Evolutionary conservation across 1,284 basidiomycete genomes (phyloP).

Genomic region (Polyporus tsugae): DNA sequence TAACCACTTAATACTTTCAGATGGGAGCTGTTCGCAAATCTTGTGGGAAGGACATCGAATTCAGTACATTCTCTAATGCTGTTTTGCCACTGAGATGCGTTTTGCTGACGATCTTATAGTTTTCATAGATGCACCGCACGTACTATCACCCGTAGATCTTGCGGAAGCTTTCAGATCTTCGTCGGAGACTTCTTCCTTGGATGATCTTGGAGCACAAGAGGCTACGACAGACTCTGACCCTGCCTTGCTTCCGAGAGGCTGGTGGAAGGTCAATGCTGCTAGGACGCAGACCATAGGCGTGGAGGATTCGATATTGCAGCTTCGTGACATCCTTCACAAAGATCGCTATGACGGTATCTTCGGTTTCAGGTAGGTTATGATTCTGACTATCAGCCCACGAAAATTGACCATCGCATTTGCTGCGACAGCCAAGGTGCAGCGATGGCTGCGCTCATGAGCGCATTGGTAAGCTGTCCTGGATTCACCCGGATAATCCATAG

Average conservation of each 20-base stretch:
- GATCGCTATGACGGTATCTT: slow-evolving; percentile 81
- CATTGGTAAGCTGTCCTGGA: slow-evolving; percentile 58
- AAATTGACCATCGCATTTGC: background rate
- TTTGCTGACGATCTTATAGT: slow-evolving; percentile 54
- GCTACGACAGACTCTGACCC: slow-evolving; percentile 62
- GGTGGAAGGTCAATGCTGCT: slow-evolving; percentile 73
- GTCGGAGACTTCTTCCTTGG: slow-evolving; percentile 43
- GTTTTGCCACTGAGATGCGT: background rate
- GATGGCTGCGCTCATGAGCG: slow-evolving; percentile 78
- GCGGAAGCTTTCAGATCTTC: slow-evolving; percentile 43
- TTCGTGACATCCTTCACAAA: slow-evolving; percentile 58
- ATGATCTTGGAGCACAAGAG: slow-evolving; percentile 65
- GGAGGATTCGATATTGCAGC: slow-evolving; percentile 58
- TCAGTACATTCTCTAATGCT: slow-evolving; percentile 54
- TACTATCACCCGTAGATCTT: slow-evolving; percentile 78
- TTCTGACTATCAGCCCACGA: background rate
- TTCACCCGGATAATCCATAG: background rate
- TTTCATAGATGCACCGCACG: slow-evolving; percentile 81
- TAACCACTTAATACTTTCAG: slow-evolving; percentile 46
- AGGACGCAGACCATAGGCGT: slow-evolving; percentile 63
- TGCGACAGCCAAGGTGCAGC: slow-evolving; percentile 79
- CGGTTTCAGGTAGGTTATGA: slow-evolving; percentile 69
- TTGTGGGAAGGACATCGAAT: slow-evolving; percentile 72
- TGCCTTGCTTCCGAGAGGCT: slow-evolving; percentile 76
- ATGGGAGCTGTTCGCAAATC: slow-evolving; percentile 80